Conservation (phyloP, 495 filamentous ascomycete species). For the Xylaria flabelliformis region DNA sequence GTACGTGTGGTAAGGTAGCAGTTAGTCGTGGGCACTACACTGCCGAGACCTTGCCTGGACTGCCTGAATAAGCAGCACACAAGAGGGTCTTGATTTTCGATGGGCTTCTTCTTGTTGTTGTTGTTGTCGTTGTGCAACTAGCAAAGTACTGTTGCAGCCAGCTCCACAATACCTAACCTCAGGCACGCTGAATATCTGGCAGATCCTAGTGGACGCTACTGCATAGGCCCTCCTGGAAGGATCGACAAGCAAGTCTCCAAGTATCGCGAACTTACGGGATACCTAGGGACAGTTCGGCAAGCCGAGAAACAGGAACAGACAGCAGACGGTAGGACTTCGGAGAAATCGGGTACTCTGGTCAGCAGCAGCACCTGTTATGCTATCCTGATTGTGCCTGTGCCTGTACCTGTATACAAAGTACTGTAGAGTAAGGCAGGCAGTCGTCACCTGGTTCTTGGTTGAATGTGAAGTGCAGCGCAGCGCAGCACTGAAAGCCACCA, state of each 20-base stretch:
- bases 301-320: background rate
- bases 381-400: too few species aligned
- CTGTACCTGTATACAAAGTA: background rate
- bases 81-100: background rate
- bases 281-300: conserved; percentile 3
- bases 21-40: background rate
- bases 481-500: background rate
- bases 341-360: background rate
- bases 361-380: background rate
- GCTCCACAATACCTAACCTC: conserved; percentile 9
- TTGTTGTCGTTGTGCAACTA: background rate
- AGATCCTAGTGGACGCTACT: conserved; percentile 15
- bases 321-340: background rate
- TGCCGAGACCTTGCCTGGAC: too few species aligned
- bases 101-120: background rate
- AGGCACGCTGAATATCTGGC: conserved; percentile 1
- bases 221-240: conserved; percentile 10
- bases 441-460: background rate
- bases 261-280: conserved; percentile 15
- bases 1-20: background rate
- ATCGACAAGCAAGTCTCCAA: conserved; percentile 9
- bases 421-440: background rate
- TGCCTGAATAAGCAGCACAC: background rate
- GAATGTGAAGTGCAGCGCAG: background rate
- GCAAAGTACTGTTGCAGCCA: background rate